Conservation (phyloP, 495 filamentous ascomycete genomes). For the Podospora pseudopauciseta region DNA sequence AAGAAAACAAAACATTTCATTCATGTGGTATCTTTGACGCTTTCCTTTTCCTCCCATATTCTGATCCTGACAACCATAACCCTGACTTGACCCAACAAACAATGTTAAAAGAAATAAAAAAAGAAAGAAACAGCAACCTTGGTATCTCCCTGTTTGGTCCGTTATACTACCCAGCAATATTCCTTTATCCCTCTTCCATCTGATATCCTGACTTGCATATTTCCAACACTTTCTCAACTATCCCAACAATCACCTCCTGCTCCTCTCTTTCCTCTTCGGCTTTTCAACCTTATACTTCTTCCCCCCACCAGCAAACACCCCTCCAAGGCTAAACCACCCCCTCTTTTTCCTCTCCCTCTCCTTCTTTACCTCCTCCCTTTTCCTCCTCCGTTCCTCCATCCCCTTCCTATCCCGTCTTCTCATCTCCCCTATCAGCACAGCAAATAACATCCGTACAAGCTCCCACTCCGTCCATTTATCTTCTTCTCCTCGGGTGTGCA, state of each 20-base stretch:
- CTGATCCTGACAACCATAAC: background rate
- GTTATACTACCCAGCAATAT: slow-evolving; percentile 4
- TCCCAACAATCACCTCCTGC: background rate
- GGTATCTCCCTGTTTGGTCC: background rate
- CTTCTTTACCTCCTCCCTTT: background rate
- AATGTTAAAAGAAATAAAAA: background rate
- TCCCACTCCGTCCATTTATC: slow-evolving; percentile 40
- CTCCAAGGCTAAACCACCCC: background rate
- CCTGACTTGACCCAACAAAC: background rate
- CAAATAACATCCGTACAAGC: slow-evolving; percentile 50
- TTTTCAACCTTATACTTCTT: background rate
- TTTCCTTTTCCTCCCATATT: background rate
- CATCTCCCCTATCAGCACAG: slow-evolving; percentile 46
- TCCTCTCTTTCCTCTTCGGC: background rate
- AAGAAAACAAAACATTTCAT: background rate
- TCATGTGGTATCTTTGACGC: background rate
- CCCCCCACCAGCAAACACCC: background rate
- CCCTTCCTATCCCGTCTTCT: slow-evolving; percentile 30
- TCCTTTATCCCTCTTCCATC: background rate
- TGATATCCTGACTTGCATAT: background rate
- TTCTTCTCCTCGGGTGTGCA: slow-evolving; percentile 8
- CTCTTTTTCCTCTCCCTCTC: background rate
- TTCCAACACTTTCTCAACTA: background rate
- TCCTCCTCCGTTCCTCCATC: slow-evolving; percentile 13
- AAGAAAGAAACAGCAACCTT: slow-evolving; percentile 2